These are phyloP conservation scores for Lachancea cidri DNA, from an alignment of 805 yeast genomes.

Conservation along the genomic window DNA sequence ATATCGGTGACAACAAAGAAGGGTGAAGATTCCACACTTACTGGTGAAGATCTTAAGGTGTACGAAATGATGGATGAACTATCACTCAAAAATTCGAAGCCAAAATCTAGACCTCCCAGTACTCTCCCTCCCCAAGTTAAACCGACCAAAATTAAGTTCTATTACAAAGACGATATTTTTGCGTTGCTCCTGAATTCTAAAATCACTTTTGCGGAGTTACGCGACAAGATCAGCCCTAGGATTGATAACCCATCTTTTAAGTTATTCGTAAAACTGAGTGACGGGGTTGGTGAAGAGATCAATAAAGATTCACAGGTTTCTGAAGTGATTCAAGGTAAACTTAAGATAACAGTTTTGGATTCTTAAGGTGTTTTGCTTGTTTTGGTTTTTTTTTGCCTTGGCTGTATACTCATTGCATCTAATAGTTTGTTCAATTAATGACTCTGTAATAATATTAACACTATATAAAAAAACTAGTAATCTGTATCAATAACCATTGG, in stretches of 20 bases:
- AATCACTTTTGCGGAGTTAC: constrained; percentile 45
- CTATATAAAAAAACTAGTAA: constrained; percentile 3
- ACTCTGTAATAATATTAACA: constrained; percentile 1
- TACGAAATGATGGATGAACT: constrained; percentile 25
- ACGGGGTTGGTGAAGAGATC: constrained; percentile 33
- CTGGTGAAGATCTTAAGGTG: constrained; percentile 30
- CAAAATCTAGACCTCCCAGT: constrained; percentile 30
- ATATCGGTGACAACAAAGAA: background rate
- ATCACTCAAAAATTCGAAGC: constrained; percentile 20
- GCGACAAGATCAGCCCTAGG: constrained; percentile 47
- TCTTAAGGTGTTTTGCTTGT: no score
- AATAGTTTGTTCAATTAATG: background rate
- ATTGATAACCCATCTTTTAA: constrained; percentile 38
- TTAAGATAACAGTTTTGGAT: constrained; percentile 36
- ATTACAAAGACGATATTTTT: constrained; percentile 75
- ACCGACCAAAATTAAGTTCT: constrained; percentile 59
- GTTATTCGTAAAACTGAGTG: constrained; percentile 31
- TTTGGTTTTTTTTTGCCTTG: no score
- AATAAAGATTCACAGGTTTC: constrained; percentile 31
- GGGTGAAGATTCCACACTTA: constrained; percentile 30
- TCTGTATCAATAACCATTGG: constrained; percentile 9
- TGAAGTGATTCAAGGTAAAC: constrained; percentile 31
- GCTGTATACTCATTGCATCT: background rate
- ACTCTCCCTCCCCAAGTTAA: constrained; percentile 25
- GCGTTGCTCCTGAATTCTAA: constrained; percentile 54